Evolutionary conservation across 371 early-diverging fungal genomes (phyloP).

Genomic region (Entomophthora muscae): DNA sequence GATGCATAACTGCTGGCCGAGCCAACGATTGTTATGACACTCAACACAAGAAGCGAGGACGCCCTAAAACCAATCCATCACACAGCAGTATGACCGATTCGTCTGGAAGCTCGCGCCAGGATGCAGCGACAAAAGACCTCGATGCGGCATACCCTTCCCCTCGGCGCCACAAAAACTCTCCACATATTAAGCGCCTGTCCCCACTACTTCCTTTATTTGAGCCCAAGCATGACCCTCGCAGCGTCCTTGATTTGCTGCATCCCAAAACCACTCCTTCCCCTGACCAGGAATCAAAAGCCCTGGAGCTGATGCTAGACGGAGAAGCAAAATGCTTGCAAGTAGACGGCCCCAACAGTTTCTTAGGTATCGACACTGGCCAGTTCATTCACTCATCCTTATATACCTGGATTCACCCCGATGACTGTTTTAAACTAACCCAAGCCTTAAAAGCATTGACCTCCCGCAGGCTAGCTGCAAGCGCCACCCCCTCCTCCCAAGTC

Average conservation of each 20-base stretch:
- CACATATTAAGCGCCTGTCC: not conserved
- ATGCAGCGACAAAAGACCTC: not conserved
- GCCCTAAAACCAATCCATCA: constrained; percentile 36
- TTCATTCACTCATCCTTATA: not conserved
- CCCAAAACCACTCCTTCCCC: not conserved
- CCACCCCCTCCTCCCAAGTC: not conserved
- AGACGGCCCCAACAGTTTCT: not conserved
- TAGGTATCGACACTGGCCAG: not conserved
- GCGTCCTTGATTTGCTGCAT: not conserved
- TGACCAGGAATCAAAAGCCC: not conserved
- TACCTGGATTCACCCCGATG: not conserved
- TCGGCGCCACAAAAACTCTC: not conserved
- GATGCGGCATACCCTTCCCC: not conserved
- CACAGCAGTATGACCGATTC: not conserved
- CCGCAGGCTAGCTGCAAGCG: not conserved
- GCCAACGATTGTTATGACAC: constrained; percentile 58
- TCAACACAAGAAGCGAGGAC: constrained; percentile 61
- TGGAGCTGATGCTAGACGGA: not conserved
- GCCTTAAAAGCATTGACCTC: not conserved
- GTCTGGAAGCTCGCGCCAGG: not conserved
- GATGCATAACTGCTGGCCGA: constrained; percentile 52
- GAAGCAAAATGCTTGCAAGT: not conserved
- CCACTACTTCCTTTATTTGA: not conserved
- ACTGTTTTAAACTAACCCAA: not conserved
- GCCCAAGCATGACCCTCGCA: not conserved